phyloP scores from a whole-genome alignment of 164 flowering plant genomes.

The Tetracentron sinense region DNA sequence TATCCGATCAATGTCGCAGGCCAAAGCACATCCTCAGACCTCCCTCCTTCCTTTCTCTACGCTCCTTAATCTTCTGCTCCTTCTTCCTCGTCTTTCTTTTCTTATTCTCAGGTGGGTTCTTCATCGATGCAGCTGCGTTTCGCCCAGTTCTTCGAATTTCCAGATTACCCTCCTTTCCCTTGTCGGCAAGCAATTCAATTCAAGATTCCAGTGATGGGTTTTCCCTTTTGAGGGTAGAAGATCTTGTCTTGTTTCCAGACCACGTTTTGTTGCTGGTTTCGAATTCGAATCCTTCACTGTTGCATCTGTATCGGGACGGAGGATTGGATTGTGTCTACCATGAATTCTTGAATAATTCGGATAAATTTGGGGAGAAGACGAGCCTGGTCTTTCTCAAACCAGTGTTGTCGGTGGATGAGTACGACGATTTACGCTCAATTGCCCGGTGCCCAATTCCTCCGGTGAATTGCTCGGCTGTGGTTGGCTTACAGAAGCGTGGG shows the following conservation, averaged over 20 bases:
- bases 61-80: constrained; percentile 28
- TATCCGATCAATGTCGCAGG: too few relatives aligned
- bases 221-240: constrained; percentile 31
- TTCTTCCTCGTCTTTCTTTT: constrained; percentile 10
- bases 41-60: too few relatives aligned
- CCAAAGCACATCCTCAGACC: too few relatives aligned
- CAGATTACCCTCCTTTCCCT: constrained; percentile 22
- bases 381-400: constrained; percentile 9
- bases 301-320: background rate
- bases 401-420: constrained; percentile 51
- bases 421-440: constrained; percentile 38
- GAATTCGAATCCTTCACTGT: background rate
- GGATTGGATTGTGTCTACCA: constrained; percentile 39
- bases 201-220: constrained; percentile 8
- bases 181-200: constrained; percentile 16
- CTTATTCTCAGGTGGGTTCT: background rate
- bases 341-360: background rate
- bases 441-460: constrained; percentile 71
- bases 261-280: constrained; percentile 49
- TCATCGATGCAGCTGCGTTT: constrained; percentile 8
- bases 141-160: constrained; percentile 30
- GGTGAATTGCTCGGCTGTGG: constrained; percentile 37
- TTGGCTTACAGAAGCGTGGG: constrained; percentile 29
- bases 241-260: constrained; percentile 64
- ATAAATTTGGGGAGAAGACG: background rate